Percentiles rank a stretch among this genome's conserved stretches.
Evolutionary conservation across 225 moss, liverwort and hornwort genomes (phyloP).

Genomic region (Climacium dendroides): DNA sequence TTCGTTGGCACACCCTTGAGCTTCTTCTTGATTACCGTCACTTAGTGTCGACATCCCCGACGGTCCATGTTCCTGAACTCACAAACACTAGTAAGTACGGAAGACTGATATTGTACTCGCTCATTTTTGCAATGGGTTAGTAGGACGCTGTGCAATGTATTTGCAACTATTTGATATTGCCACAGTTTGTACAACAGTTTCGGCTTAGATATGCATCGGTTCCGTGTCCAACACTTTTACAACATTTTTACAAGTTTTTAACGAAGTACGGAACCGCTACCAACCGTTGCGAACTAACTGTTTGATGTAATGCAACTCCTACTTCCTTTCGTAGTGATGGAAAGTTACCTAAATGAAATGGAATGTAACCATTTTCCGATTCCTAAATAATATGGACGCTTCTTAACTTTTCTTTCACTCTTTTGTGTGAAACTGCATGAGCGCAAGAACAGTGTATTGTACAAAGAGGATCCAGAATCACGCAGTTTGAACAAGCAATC

Average conservation of each 20-base stretch:
- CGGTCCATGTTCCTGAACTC: background rate
- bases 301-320: background rate
- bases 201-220: background rate
- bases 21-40: background rate
- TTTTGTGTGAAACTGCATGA: background rate
- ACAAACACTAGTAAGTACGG: background rate
- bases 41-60: background rate
- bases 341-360: too few relatives aligned
- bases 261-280: background rate
- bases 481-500: background rate
- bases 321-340: too few relatives aligned
- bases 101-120: background rate
- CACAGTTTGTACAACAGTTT: background rate
- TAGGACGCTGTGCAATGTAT: too few relatives aligned
- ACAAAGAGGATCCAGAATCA: background rate
- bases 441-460: background rate
- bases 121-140: background rate
- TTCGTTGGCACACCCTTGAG: background rate
- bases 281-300: background rate
- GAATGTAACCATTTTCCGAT: too few relatives aligned
- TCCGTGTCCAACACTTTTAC: background rate
- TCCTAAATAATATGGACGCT: background rate
- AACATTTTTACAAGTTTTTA: background rate
- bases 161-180: background rate
- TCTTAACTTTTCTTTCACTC: background rate